Conservation (phyloP, 805 yeast species). For the Wickerhamiella cacticola region DNA sequence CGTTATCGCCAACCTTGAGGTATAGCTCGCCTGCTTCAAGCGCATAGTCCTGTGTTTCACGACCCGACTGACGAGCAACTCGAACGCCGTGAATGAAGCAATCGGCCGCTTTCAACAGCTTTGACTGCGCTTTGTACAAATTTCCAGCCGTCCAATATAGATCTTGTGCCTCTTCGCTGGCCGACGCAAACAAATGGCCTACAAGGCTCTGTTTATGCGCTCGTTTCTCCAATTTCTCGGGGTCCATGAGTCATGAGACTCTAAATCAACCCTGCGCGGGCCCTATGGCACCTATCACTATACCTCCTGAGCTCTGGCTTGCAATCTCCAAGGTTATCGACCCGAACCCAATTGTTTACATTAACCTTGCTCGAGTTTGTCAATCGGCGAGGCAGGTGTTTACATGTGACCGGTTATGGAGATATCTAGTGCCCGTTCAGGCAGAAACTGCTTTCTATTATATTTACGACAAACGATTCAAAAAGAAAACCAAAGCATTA, state of each 20-base stretch:
- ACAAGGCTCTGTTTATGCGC: constrained; percentile 3
- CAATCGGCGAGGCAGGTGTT: neutral
- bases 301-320: constrained; percentile 8
- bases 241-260: constrained; percentile 10
- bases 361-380: constrained; percentile 1
- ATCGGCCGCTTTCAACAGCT: constrained; percentile 3
- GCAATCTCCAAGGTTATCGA: neutral
- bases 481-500: neutral
- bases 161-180: constrained; percentile 6
- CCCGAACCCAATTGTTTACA: constrained; percentile 1
- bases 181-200: constrained; percentile 1
- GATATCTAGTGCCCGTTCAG: neutral
- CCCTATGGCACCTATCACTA: neutral
- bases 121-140: neutral
- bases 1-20: constrained; percentile 10
- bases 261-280: neutral
- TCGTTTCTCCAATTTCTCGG: constrained; percentile 3
- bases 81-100: constrained; percentile 3
- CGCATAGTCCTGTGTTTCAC: constrained; percentile 9
- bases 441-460: neutral
- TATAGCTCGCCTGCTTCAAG: constrained; percentile 15
- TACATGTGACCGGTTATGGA: constrained; percentile 2
- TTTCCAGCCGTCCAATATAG: constrained; percentile 9
- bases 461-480: neutral
- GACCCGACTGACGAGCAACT: neutral